Evolutionary conservation across 495 filamentous ascomycete species (phyloP).

Genomic region (Penicillium canariense): DNA sequence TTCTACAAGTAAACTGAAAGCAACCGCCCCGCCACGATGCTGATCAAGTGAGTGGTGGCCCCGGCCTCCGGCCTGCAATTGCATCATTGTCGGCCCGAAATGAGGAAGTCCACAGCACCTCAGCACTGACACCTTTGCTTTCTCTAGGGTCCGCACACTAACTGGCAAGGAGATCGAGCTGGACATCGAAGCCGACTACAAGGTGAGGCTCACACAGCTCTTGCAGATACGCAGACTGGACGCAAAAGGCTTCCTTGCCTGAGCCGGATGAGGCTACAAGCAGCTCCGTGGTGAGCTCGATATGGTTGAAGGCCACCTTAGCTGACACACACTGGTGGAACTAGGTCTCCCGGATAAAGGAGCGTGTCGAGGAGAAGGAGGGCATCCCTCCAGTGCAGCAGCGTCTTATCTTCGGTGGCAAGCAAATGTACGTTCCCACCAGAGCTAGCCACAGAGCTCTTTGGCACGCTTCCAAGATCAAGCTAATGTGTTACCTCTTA

Average conservation of each 20-base stretch:
- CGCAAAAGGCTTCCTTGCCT: not conserved
- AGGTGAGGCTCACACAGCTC: conserved; percentile 49
- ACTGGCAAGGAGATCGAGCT: conserved; percentile 99
- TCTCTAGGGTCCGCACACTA: conserved; percentile 86
- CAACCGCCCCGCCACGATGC: conserved; percentile 31
- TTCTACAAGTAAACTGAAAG: not conserved
- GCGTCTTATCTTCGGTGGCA: conserved; percentile 91
- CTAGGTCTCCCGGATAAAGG: conserved; percentile 92
- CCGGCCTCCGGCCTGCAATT: conserved; percentile 8
- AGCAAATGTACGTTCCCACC: conserved; percentile 76
- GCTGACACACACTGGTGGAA: conserved; percentile 3
- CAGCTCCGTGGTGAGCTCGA: not conserved
- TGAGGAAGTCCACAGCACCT: conserved; percentile 2
- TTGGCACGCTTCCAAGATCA: not conserved
- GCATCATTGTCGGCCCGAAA: conserved; percentile 21
- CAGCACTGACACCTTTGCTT: conserved; percentile 12
- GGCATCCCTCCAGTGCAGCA: conserved; percentile 98
- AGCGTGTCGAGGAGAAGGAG: conserved; percentile 97
- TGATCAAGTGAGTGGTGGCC: conserved; percentile 45
- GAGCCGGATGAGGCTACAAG: not conserved
- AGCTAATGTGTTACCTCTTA: not conserved
- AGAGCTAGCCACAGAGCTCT: not conserved
- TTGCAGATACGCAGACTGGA: not conserved
- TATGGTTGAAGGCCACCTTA: not conserved
- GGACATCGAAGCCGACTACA: conserved; percentile 91